phyloP scores from a whole-genome alignment of 768 basidiomycete genomes.

The Exsudoporus frostii region DNA sequence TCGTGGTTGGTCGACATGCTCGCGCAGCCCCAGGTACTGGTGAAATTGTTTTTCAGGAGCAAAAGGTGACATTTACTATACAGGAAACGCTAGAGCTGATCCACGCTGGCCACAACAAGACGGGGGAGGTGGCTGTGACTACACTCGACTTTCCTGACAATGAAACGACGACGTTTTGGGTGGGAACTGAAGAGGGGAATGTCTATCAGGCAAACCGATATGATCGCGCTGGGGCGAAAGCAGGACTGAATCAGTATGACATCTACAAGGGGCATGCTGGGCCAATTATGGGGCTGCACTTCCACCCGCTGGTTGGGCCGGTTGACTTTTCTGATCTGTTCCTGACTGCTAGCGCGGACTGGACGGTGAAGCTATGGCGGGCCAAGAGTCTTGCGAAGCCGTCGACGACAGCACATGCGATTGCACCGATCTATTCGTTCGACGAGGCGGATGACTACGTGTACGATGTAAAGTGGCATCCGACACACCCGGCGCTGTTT shows the following conservation, averaged over 20 bases:
- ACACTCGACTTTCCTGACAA: constrained; percentile 92
- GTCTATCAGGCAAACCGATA: constrained; percentile 96
- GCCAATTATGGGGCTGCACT: constrained; percentile 91
- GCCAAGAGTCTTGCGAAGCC: constrained; percentile 75
- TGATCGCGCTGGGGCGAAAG: constrained; percentile 95
- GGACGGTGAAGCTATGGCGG: constrained; percentile 98
- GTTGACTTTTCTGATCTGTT: constrained; percentile 97
- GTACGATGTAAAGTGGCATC: constrained; percentile 98
- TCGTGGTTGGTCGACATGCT: constrained; percentile 99
- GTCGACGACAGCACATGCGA: constrained; percentile 48
- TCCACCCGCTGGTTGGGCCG: constrained; percentile 88
- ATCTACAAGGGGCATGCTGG: constrained; percentile 92
- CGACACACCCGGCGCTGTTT: constrained; percentile 90
- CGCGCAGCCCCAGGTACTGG: constrained; percentile 85
- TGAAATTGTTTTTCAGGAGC: not conserved
- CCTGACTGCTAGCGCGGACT: constrained; percentile 89
- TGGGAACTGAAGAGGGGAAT: constrained; percentile 97
- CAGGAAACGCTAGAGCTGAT: constrained; percentile 93
- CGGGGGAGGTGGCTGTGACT: constrained; percentile 94
- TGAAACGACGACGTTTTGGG: constrained; percentile 96
- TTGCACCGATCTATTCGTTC: constrained; percentile 87
- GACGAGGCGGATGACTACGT: constrained; percentile 99
- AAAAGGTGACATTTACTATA: not conserved
- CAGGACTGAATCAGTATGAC: constrained; percentile 90
- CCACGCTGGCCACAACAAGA: constrained; percentile 92